Evolutionary conservation across 805 yeast species (phyloP), one percentile per base, ranked within the genome.

Genomic region (Saccharomyces jurei): DNA sequence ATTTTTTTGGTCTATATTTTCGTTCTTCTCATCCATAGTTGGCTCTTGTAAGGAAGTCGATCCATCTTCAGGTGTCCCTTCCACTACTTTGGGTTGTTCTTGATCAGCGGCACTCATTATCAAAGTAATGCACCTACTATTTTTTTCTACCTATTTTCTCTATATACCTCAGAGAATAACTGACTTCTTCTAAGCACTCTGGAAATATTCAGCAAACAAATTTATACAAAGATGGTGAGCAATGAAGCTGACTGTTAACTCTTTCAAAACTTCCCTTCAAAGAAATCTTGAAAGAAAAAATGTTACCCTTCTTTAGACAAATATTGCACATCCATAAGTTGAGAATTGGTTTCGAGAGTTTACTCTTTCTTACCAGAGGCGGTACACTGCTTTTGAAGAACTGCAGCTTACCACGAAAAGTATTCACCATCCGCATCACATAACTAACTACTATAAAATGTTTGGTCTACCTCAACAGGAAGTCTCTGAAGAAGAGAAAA

Each of bases 401-500:
- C 9, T 29, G 13, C 31, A 29, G 11, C 11, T 36, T 17, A 1
- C 49, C 17, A 46, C 30, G 22, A 21, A 49, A 50, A 10, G 30
- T 21, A 47, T 32, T 8, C 49, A 46, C 8, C 25, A 46, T 17
- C 25, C n/a, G 9, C 14, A 30, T 46, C 27, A 32, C 5, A 32
- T 27, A 31, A 46, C 32, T 11, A 50, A 56, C 22, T 52, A 64
- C 63, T 69, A 70, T 61, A 71, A 63, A 52, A 76, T 75, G 79
- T 76, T 74, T 65, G 79, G 78, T 50, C 71, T 77, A 60, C 77
- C 83, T 60, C 85, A 81, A 63, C 70, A 66, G 62, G 70, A 68
- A 57, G 79, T 81, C 64, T 74, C 79, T 61, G 89, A 84, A 65
- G 87, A 83, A 63, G 84, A 83, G 71, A 84, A 81, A 75, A 83